Evolutionary conservation across 2,329 filamentous ascomycete species (phyloP), one percentile per base, ranked within the genome.

Genomic region (Alternaria alternata): DNA sequence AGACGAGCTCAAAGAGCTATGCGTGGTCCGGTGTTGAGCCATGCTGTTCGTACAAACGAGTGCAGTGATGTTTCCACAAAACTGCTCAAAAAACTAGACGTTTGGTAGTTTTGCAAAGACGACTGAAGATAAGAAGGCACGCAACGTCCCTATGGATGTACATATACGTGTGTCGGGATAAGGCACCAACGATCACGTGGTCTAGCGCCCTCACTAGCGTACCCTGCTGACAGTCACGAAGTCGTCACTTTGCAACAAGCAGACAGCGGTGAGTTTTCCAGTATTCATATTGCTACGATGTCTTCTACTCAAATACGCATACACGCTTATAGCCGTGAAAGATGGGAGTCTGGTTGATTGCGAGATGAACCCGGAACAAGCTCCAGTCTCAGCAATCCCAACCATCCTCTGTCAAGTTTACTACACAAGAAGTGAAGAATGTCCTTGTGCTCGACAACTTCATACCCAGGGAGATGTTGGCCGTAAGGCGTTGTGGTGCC

Each of bases 341-440:
- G 42, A 28, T 32, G 32, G 32, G 22, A 61, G 39, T 39, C 12
- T 20, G 18, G 43, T 32, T 42, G 14, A 11, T 44, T 52, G 34
- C 46, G 32, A 57, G 24, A 18, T 18, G 26, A 18, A 53, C 18
- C 46, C n/a, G 26, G 30, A 54, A 46, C 59, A 44, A 36, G 42
- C 44, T 54, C 56, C 38, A 18, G 56, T 43, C 20, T 54, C 34
- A 22, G 42, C 56, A 52, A 46, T 14, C 32, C 14, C 12, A 28
- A 22, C 16, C 38, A 47, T 42, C 34, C 30, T 56, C 32, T 51
- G 44, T 56, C 53, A 56, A 57, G 62, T 58, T 39, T 63, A 61
- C 59, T 67, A 59, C 62, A 69, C 58, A 65, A 55, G 66, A 69
- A 70, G 64, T 67, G 58, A 65, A 70, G 43, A 34, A 47, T 18